Base-by-base conservation (phyloP, 768 basidiomycete genomes). In the Sporobolomyces roseus region DNA sequence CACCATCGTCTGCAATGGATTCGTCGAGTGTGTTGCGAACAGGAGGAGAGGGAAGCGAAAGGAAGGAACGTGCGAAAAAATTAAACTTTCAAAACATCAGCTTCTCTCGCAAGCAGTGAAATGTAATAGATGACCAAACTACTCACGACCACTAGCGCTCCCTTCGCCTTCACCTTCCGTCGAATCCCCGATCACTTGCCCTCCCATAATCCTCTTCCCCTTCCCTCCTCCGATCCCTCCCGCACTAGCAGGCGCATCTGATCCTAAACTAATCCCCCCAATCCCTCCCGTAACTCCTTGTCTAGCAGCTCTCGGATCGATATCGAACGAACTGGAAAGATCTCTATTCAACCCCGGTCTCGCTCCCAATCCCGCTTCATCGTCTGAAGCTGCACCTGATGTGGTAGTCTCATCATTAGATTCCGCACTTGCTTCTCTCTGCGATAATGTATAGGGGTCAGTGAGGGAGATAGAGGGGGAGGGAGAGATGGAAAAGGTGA, bases 1-100 rank as follows among this genome's bases (percentile, higher is more conserved):
- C 91, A 63, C 91, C 91, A 75, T 93, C 91, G 78, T 93, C 71
- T 72, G 21, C 33, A 19, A 56, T 4, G 29, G 30, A 25, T 23
- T 12, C 38, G 32, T 6, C 12, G 38, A 9, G 38, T 41, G 38
- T 41, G 38, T 41, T 9, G 9, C 38, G 38, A 41, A 41, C 9
- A 17, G 38, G 38, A 41, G 38, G 10, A 41, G 38, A 9, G 38
- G 38, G 17, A 14, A 25, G 32, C 2, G 45, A 33, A 21, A 2
- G 21, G 1, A 19, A 63, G 53, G 19, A n/a, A n/a, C n/a, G n/a
- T n/a, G n/a, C n/a, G n/a, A n/a, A n/a, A n/a, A n/a, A n/a, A n/a
- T n/a, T n/a, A n/a, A n/a, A n/a, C n/a, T n/a, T n/a, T n/a, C n/a
- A n/a, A n/a, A n/a, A n/a, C n/a, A n/a, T n/a, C n/a, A n/a, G n/a